Evolutionary conservation across 441 rosid genomes (phyloP).

Genomic region (Syzygium syzygioides): DNA sequence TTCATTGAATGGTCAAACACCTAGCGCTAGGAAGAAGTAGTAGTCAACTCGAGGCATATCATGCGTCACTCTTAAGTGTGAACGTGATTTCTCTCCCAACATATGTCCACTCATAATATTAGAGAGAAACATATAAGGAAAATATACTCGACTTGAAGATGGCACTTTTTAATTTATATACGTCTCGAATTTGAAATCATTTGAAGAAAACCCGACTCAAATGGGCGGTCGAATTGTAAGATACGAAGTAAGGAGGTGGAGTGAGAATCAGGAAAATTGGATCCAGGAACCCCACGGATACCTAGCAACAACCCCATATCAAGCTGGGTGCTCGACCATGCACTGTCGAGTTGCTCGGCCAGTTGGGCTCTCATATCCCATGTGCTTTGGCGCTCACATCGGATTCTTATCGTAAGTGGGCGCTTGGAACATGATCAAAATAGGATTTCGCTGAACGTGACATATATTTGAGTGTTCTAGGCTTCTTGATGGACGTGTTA

Average conservation of each 20-base stretch:
- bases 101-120: too few species aligned
- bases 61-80: background rate
- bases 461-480: too few species aligned
- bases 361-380: too few species aligned
- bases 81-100: background rate
- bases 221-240: background rate
- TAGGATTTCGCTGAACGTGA: too few species aligned
- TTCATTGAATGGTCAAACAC: background rate
- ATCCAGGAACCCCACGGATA: background rate
- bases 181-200: background rate
- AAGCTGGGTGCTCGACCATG: too few species aligned
- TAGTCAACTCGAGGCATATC: background rate
- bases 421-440: too few species aligned
- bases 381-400: too few species aligned
- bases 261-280: background rate
- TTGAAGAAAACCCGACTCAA: background rate
- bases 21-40: background rate
- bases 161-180: background rate
- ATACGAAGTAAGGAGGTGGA: background rate
- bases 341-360: too few species aligned
- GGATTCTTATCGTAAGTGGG: too few species aligned
- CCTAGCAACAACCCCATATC: too few species aligned
- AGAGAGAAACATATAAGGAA: too few species aligned
- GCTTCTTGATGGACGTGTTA: too few species aligned
- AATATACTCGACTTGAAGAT: background rate